Conservation (phyloP, 2,329 filamentous ascomycete genomes). For the Knoxdaviesia capensis region DNA sequence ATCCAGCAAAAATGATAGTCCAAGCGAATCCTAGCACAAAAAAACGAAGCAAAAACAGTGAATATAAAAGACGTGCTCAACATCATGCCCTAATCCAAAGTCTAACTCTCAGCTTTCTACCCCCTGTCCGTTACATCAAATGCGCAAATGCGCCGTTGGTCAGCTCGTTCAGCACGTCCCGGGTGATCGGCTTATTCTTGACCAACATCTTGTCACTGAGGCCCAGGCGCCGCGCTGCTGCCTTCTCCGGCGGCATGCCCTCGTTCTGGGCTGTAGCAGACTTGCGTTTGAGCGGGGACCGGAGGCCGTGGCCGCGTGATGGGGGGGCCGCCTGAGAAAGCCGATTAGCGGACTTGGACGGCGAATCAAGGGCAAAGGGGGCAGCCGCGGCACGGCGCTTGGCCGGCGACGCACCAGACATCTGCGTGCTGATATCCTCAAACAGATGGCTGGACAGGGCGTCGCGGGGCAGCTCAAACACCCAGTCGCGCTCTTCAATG, state of each 20-base stretch:
- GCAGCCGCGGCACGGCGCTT: constrained; percentile 1
- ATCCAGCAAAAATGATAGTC: background rate
- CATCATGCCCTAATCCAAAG: background rate
- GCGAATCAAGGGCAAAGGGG: too few species aligned
- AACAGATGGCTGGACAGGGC: constrained; percentile 51
- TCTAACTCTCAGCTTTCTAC: background rate
- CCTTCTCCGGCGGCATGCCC: constrained; percentile 19
- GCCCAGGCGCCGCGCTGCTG: constrained; percentile 23
- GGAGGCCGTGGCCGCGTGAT: too few species aligned
- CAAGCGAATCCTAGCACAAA: background rate
- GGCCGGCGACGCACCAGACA: constrained; percentile 1
- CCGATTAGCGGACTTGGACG: too few species aligned
- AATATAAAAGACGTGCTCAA: constrained; percentile 1
- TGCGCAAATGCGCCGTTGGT: constrained; percentile 20
- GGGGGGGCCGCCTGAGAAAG: too few species aligned
- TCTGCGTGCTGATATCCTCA: constrained; percentile 32
- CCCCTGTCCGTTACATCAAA: background rate
- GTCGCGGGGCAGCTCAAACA: constrained; percentile 46
- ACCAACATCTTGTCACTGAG: constrained; percentile 41
- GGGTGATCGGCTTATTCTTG: constrained; percentile 46
- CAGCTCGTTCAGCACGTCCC: constrained; percentile 61
- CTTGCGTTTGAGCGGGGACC: too few species aligned
- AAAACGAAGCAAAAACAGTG: background rate
- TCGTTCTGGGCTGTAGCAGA: constrained; percentile 14
- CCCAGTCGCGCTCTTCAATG: constrained; percentile 63